Evolutionary conservation across 768 basidiomycete genomes (phyloP).

Genomic region (Leccinum barrowsii): DNA sequence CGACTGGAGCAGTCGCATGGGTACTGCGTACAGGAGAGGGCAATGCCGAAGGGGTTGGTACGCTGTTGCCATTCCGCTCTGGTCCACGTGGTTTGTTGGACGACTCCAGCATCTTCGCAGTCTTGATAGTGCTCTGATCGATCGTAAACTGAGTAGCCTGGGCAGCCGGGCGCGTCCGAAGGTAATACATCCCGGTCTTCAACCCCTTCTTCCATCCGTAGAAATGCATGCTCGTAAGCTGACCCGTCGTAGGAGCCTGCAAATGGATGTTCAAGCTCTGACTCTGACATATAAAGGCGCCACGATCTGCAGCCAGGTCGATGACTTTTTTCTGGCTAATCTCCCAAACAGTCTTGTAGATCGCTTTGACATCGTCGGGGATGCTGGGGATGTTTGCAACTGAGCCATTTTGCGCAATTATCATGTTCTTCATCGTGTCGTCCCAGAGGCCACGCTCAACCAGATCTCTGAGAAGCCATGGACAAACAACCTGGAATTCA

Average conservation of each 20-base stretch:
- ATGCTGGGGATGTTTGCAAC: slow-evolving; percentile 85
- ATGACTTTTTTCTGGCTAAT: slow-evolving; percentile 98
- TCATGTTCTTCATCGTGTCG: slow-evolving; percentile 98
- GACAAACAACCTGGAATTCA: slow-evolving; percentile 99
- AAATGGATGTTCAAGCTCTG: slow-evolving; percentile 95
- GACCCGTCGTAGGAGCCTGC: slow-evolving; percentile 82
- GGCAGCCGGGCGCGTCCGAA: slow-evolving; percentile 90
- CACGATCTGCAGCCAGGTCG: slow-evolving; percentile 97
- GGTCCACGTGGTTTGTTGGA: slow-evolving; percentile 15
- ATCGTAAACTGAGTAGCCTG: slow-evolving; percentile 98
- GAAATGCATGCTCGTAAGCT: slow-evolving; percentile 95
- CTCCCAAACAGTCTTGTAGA: slow-evolving; percentile 99
- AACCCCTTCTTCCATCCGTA: slow-evolving; percentile 99
- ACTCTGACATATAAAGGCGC: slow-evolving; percentile 95
- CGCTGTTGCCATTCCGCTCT: slow-evolving; percentile 14
- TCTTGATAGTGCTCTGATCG: slow-evolving; percentile 73
- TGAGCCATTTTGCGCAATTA: slow-evolving; percentile 94
- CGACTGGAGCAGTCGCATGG: slow-evolving; percentile 33
- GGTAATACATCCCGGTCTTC: slow-evolving; percentile 98
- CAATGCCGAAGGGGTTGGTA: slow-evolving; percentile 24
- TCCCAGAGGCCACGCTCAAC: slow-evolving; percentile 95
- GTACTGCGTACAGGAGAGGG: slow-evolving; percentile 27
- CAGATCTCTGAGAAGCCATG: slow-evolving; percentile 97
- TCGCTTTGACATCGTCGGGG: slow-evolving; percentile 88
- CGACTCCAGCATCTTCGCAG: slow-evolving; percentile 36